These are phyloP conservation scores for Austropuccinia psidii DNA, from an alignment of 1,284 basidiomycete genomes.

Conservation along the genomic window DNA sequence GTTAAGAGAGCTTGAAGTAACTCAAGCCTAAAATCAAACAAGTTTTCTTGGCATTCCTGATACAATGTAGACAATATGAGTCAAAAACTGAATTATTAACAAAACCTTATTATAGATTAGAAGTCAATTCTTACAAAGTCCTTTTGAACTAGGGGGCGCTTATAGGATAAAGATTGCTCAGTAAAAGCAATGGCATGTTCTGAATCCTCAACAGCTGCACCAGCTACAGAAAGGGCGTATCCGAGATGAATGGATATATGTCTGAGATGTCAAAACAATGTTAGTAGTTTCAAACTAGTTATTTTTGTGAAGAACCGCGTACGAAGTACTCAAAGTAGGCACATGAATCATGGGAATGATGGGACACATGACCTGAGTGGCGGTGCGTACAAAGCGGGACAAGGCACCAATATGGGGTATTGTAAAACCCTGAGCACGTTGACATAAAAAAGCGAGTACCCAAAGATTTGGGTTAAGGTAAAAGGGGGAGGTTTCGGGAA, in stretches of 20 bases:
- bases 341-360: constrained; percentile 33
- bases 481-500: neutral
- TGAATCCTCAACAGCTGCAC: constrained; percentile 20
- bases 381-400: neutral
- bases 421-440: constrained; percentile 5
- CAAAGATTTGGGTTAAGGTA: constrained; percentile 19
- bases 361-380: constrained; percentile 14
- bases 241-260: constrained; percentile 25
- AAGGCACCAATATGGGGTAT: constrained; percentile 15
- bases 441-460: constrained; percentile 16
- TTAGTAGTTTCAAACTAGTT: too few species aligned
- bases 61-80: neutral
- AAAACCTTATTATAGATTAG: neutral
- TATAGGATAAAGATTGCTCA: constrained; percentile 18
- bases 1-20: constrained; percentile 22
- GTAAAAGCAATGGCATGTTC: constrained; percentile 17
- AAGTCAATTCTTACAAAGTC: constrained; percentile 16
- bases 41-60: neutral
- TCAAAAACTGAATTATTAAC: neutral
- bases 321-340: constrained; percentile 13
- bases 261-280: neutral
- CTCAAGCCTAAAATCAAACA: constrained; percentile 24
- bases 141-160: constrained; percentile 14
- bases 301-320: too few species aligned
- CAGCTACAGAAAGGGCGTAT: constrained; percentile 19